Percentiles rank a stretch among this genome's conserved stretches.
phyloP scores from a whole-genome alignment of 1,284 basidiomycete species.

The Erythrobasidium hasegawianum region DNA sequence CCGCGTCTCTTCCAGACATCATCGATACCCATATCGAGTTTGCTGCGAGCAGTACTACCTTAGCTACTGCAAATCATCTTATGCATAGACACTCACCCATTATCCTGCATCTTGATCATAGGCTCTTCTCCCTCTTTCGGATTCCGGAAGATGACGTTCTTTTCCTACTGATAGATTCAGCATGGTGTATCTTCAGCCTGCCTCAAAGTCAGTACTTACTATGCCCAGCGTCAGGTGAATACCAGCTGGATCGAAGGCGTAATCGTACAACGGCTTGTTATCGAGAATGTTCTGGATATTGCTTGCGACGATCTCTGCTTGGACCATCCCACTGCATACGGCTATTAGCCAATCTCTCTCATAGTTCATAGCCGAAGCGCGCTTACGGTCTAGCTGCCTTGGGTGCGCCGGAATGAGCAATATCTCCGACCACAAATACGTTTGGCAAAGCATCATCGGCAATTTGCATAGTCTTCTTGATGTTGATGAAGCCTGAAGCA shows the following conservation, averaged over 20 bases:
- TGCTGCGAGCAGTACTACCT: conserved; percentile 5
- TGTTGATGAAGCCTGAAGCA: conserved; percentile 36
- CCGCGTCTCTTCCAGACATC: conserved; percentile 40
- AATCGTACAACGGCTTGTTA: conserved; percentile 22
- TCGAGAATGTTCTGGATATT: conserved; percentile 50
- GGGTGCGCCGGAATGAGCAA: conserved; percentile 64
- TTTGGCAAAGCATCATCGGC: conserved; percentile 52
- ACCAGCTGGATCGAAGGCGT: conserved; percentile 35
- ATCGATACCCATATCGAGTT: conserved; percentile 39
- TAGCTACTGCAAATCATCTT: no score
- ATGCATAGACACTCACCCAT: conserved; percentile 36
- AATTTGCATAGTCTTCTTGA: conserved; percentile 35
- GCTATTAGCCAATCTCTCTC: not conserved
- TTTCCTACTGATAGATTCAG: no score
- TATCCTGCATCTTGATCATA: conserved; percentile 34
- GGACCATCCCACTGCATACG: conserved; percentile 39
- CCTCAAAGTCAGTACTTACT: conserved; percentile 11
- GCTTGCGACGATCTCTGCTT: conserved; percentile 45
- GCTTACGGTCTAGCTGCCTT: conserved; percentile 56
- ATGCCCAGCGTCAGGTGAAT: conserved; percentile 43
- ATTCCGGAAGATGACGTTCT: conserved; percentile 40
- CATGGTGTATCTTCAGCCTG: no score
- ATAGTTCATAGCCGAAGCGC: no score
- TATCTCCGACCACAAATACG: conserved; percentile 66
- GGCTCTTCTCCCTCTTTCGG: conserved; percentile 37